phyloP scores from a whole-genome alignment of 2,329 filamentous ascomycete species.

The Endoconidiophora laricicola region DNA sequence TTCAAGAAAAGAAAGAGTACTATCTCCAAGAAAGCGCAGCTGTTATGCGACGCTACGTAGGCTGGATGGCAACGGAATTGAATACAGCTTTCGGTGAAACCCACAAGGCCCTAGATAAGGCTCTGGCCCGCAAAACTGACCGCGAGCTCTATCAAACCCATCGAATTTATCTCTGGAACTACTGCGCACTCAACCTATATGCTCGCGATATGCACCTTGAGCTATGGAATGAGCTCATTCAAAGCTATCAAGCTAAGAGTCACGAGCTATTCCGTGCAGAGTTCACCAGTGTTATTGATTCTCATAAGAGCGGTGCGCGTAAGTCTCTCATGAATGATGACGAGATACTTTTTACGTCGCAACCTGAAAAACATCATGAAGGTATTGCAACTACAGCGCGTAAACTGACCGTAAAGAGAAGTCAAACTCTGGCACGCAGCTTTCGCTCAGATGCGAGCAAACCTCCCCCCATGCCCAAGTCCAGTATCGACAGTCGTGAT shows the following conservation, averaged over 20 bases:
- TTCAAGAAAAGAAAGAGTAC: constrained; percentile 86
- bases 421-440: constrained; percentile 66
- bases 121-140: constrained; percentile 51
- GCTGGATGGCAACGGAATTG: constrained; percentile 71
- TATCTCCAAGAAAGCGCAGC: constrained; percentile 60
- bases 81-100: constrained; percentile 57
- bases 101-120: constrained; percentile 44
- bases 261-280: constrained; percentile 65
- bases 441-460: constrained; percentile 52
- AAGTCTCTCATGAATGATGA: constrained; percentile 62
- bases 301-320: constrained; percentile 65
- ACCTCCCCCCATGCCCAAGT: constrained; percentile 22
- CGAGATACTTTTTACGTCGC: constrained; percentile 75
- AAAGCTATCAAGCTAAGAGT: constrained; percentile 64
- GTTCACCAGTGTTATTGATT: constrained; percentile 58
- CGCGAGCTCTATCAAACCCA: constrained; percentile 55
- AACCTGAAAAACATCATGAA: constrained; percentile 71
- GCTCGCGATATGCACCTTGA: constrained; percentile 65
- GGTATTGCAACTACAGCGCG: constrained; percentile 59
- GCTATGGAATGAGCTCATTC: constrained; percentile 67
- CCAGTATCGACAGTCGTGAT: constrained; percentile 42
- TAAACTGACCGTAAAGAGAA: constrained; percentile 86
- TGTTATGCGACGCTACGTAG: constrained; percentile 65
- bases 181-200: constrained; percentile 75
- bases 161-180: constrained; percentile 66